phyloP scores from a whole-genome alignment of 176 grass and related monocot genomes.

The Zoysia japonica region DNA sequence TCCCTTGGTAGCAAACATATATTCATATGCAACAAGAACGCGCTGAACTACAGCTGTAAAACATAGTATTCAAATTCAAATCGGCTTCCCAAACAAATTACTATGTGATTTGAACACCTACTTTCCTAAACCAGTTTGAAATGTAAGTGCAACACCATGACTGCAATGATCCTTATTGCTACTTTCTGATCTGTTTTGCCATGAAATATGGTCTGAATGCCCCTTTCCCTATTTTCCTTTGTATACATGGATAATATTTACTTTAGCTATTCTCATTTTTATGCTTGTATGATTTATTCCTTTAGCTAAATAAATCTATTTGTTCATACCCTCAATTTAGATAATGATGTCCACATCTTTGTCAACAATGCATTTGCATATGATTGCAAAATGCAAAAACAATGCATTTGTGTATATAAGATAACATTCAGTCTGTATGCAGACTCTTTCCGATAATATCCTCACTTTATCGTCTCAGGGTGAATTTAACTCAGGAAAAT shows the following conservation, averaged over 20 bases:
- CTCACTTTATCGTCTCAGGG: slow-evolving; percentile 53
- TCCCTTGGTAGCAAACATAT: not conserved
- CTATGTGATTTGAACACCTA: not conserved
- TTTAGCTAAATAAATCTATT: slow-evolving; percentile 16
- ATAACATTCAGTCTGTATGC: slow-evolving; percentile 11
- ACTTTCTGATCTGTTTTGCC: slow-evolving; percentile 19
- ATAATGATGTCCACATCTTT: slow-evolving; percentile 11
- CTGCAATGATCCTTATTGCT: not conserved
- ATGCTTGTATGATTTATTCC: not conserved
- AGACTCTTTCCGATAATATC: slow-evolving; percentile 10
- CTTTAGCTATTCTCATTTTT: not conserved
- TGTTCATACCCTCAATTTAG: slow-evolving; percentile 16
- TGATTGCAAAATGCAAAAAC: no score
- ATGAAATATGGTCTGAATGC: slow-evolving; percentile 1
- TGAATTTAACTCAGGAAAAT: slow-evolving; percentile 99
- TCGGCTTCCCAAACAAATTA: not conserved
- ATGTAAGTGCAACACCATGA: not conserved
- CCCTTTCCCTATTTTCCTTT: not conserved
- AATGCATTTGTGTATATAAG: slow-evolving; percentile 29
- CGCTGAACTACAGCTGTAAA: not conserved
- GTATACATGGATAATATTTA: slow-evolving; percentile 8
- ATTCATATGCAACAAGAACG: not conserved
- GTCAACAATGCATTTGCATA: not conserved
- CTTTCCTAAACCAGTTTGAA: not conserved
- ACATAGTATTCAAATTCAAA: not conserved